Base-by-base conservation (phyloP, 2,329 filamentous ascomycete species). In the Sporothrix pallida region DNA sequence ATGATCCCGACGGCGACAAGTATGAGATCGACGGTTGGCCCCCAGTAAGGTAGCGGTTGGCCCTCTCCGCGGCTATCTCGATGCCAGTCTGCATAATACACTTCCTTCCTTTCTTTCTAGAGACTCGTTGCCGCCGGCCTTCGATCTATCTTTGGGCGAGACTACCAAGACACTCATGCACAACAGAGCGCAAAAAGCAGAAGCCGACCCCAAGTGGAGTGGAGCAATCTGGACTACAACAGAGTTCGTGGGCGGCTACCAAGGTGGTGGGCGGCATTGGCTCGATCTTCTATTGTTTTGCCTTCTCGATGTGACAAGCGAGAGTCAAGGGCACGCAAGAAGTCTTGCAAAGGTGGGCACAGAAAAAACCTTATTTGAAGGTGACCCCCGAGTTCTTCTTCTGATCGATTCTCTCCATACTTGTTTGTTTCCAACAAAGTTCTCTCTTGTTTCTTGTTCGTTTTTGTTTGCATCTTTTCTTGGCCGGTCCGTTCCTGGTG, bases 301-400 rank as follows among this genome's bases (percentile, higher is more conserved):
- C 31, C 31, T 31, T 58, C 13, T 17, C 37, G 31, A 62, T 62
- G 15, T 6, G 26, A n/a, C n/a, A 48, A 46, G n/a, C 31, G 62
- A 46, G 42, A 48, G 42, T 17, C 62, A 20, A 67, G 46, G 65
- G n/a, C 42, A 26, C 44, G 42, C 63, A 31, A 54, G 48, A 42
- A 44, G 67, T 20, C 26, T 56, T 54, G 23, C 26, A 37, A 15
- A 23, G 15, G 15, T 10, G 23, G 3, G 13, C n/a, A 7, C 2
- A 26, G 17, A 13, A n/a, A 56, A 52, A 69, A 54, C 48, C 48
- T 69, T 69, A 69, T 69, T 69, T 69, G 65, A 37, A 69, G 46
- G 46, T 23, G 15, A 23, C 10, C 23, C 17, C 65, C 12, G 17
- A 31, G 7, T n/a, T 23, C 13, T n/a, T 26, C 23, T 15, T 23